Evolutionary conservation across 2,329 filamentous ascomycete genomes (phyloP).

Genomic region (Pseudogymnoascus sp.): DNA sequence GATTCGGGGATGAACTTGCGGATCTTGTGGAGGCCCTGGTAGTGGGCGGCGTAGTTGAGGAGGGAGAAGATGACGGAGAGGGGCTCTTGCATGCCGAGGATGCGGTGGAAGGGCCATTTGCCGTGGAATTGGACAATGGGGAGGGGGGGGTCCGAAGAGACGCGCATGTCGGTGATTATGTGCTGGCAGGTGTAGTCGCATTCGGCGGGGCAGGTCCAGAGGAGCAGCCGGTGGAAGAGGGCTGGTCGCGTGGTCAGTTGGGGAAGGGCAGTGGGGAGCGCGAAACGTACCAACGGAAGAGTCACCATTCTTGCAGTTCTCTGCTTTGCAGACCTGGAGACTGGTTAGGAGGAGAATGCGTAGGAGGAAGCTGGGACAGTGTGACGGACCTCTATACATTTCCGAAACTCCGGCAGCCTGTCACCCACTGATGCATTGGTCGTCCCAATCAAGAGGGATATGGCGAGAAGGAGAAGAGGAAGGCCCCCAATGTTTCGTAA

Average conservation of each 20-base stretch:
- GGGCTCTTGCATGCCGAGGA: constrained; percentile 90
- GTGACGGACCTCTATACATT: constrained; percentile 67
- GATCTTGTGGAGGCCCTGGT: constrained; percentile 65
- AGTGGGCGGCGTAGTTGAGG: constrained; percentile 83
- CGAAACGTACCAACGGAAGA: constrained; percentile 60
- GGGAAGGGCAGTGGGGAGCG: constrained; percentile 12
- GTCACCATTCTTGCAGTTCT: constrained; percentile 67
- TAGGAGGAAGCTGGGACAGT: not conserved
- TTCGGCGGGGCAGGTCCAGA: constrained; percentile 89
- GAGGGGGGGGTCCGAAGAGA: constrained; percentile 47
- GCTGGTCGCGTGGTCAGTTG: constrained; percentile 44
- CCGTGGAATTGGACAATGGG: constrained; percentile 89
- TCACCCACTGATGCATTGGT: constrained; percentile 73
- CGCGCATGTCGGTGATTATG: constrained; percentile 69
- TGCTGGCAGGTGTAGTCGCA: constrained; percentile 98
- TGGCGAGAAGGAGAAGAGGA: constrained; percentile 12
- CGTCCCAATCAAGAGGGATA: constrained; percentile 30
- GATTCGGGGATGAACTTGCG: constrained; percentile 59
- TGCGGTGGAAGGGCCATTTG: constrained; percentile 93
- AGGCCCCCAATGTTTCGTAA: not conserved
- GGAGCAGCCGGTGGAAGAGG: constrained; percentile 70
- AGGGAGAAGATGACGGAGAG: constrained; percentile 89
- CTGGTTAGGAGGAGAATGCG: not conserved
- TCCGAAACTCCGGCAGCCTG: constrained; percentile 73
- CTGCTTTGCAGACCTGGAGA: constrained; percentile 63